phyloP scores from a whole-genome alignment of 306 rosid species.

The Myrica gale region DNA sequence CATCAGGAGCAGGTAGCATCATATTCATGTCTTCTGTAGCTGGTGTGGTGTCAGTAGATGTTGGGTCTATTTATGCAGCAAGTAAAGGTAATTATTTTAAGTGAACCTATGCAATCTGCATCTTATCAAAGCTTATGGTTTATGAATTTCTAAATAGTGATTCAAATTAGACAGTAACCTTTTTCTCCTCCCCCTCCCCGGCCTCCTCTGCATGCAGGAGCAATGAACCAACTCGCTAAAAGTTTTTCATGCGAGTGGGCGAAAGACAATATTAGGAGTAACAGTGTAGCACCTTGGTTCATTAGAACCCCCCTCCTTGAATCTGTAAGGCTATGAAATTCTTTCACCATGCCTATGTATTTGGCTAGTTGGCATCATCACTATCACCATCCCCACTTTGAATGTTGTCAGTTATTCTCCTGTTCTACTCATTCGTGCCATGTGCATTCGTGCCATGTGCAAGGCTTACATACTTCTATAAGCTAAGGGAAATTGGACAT shows the following conservation, averaged over 20 bases:
- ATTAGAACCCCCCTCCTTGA: conserved; percentile 36
- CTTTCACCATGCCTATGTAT: no score
- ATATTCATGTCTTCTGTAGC: conserved; percentile 40
- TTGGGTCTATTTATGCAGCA: conserved; percentile 34
- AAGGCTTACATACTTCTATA: no score
- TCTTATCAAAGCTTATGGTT: background rate
- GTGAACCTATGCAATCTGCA: background rate
- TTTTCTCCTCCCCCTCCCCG: background rate
- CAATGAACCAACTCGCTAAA: no score
- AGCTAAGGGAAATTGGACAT: no score
- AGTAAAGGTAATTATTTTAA: conserved; percentile 30
- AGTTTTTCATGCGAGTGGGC: no score
- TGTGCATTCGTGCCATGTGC: no score
- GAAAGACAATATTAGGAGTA: conserved; percentile 31
- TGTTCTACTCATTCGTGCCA: no score
- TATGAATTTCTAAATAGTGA: background rate
- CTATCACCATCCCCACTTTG: no score
- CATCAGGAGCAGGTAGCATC: conserved; percentile 25
- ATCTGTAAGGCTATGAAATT: background rate
- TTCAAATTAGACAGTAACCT: background rate
- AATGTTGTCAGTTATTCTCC: no score
- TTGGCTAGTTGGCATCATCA: no score
- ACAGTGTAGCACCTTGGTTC: conserved; percentile 50
- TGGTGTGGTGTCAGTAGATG: conserved; percentile 31
- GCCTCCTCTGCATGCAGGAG: no score